These are phyloP conservation scores for Hyaloscypha bicolor DNA, from an alignment of 495 filamentous ascomycete species.

Conservation along the genomic window DNA sequence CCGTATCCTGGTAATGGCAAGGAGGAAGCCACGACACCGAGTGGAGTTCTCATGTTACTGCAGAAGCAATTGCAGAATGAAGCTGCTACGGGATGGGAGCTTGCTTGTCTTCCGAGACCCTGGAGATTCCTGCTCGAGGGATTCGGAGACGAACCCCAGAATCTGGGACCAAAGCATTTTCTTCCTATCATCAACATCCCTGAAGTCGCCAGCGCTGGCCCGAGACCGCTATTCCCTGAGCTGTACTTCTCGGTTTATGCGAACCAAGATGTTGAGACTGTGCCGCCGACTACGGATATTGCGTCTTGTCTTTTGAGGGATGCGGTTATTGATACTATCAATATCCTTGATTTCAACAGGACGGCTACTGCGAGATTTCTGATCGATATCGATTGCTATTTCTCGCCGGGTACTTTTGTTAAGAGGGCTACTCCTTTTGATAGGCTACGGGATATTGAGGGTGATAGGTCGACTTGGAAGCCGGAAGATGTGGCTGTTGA, in stretches of 20 bases:
- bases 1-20: conserved; percentile 67
- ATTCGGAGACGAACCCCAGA: conserved; percentile 56
- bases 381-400: conserved; percentile 95
- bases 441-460: conserved; percentile 73
- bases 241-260: conserved; percentile 91
- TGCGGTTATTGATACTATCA: conserved; percentile 88
- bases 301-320: conserved; percentile 83
- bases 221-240: conserved; percentile 82
- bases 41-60: conserved; percentile 79
- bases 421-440: conserved; percentile 92
- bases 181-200: conserved; percentile 78
- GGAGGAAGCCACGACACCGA: conserved; percentile 52
- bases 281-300: conserved; percentile 74
- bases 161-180: conserved; percentile 65
- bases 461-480: conserved; percentile 84
- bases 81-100: conserved; percentile 66
- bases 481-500: conserved; percentile 97
- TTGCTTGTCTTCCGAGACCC: conserved; percentile 82
- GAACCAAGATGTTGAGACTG: conserved; percentile 88
- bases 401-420: conserved; percentile 82
- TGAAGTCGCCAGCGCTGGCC: conserved; percentile 69
- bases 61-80: conserved; percentile 83
- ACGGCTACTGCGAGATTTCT: conserved; percentile 83
- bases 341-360: conserved; percentile 90
- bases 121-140: conserved; percentile 64